These are phyloP conservation scores for Neofusicoccum cordaticola DNA, from an alignment of 2,329 filamentous ascomycete species.

Conservation along the genomic window DNA sequence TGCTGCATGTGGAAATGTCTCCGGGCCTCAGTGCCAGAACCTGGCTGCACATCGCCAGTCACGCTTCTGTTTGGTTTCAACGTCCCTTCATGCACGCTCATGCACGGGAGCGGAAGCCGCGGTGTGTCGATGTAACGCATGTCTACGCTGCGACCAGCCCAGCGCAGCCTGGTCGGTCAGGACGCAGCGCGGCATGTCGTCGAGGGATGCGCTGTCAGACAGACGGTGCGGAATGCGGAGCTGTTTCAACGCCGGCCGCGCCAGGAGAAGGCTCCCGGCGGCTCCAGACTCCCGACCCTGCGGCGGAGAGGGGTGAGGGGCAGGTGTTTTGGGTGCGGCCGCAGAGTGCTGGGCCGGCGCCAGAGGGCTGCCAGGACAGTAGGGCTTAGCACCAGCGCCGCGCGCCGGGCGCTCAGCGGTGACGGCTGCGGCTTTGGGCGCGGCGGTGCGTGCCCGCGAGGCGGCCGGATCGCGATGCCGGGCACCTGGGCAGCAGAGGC, in stretches of 20 bases:
- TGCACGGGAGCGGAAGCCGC: background rate
- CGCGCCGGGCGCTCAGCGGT: background rate
- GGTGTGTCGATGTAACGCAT: background rate
- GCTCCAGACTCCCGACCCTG: background rate
- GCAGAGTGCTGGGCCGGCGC: too few species aligned
- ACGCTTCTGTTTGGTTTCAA: slow-evolving; percentile 4
- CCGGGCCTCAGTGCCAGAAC: background rate
- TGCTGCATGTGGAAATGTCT: background rate
- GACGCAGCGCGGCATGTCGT: background rate
- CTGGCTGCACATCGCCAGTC: background rate
- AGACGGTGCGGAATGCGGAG: slow-evolving; percentile 4
- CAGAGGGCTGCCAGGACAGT: background rate
- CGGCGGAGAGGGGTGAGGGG: background rate
- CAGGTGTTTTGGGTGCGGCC: background rate
- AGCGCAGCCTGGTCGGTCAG: background rate
- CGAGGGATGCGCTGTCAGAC: slow-evolving; percentile 12
- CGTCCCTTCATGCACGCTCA: background rate
- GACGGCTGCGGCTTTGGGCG: background rate
- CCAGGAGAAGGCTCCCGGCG: background rate
- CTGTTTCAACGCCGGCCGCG: background rate
- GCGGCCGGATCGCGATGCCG: background rate
- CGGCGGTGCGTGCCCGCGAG: background rate
- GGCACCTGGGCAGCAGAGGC: background rate
- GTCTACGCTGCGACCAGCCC: background rate
- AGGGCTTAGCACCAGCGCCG: background rate